phyloP scores from a whole-genome alignment of 1,284 basidiomycete species.

The Hemileia vastatrix region DNA sequence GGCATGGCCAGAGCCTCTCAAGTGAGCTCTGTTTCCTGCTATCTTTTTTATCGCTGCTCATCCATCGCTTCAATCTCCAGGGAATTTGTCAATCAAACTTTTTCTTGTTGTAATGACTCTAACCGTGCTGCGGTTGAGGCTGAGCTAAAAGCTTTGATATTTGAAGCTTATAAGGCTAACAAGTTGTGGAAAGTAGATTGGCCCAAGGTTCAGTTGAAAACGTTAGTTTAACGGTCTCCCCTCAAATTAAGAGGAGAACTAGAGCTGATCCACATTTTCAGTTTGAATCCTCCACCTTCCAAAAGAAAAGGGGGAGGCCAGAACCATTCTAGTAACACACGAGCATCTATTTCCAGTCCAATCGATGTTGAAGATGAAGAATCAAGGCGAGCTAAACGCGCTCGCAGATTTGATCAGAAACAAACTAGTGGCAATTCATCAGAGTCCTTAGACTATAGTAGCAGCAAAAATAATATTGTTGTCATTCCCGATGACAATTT shows the following conservation, averaged over 20 bases:
- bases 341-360: background rate
- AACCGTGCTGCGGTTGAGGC: constrained; percentile 45
- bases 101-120: constrained; percentile 41
- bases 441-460: constrained; percentile 30
- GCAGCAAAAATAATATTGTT: background rate
- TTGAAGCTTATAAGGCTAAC: constrained; percentile 50
- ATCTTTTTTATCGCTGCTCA: no score
- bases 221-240: constrained; percentile 48
- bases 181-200: constrained; percentile 82
- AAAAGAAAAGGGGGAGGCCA: constrained; percentile 56
- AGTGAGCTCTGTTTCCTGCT: no score
- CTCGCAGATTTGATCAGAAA: constrained; percentile 39
- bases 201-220: constrained; percentile 67
- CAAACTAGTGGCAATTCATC: constrained; percentile 31
- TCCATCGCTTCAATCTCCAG: no score
- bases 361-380: constrained; percentile 30
- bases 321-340: constrained; percentile 2
- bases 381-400: constrained; percentile 37
- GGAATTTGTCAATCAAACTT: constrained; percentile 38
- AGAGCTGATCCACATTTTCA: constrained; percentile 42
- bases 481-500: constrained; percentile 5
- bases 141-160: constrained; percentile 47
- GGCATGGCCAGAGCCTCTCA: no score
- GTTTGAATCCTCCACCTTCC: constrained; percentile 54
- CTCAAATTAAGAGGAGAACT: constrained; percentile 28